Percentiles rank a stretch among this genome's conserved stretches.
phyloP scores from a whole-genome alignment of 495 filamentous ascomycete species.

The Penicillium dipodomyicola region DNA sequence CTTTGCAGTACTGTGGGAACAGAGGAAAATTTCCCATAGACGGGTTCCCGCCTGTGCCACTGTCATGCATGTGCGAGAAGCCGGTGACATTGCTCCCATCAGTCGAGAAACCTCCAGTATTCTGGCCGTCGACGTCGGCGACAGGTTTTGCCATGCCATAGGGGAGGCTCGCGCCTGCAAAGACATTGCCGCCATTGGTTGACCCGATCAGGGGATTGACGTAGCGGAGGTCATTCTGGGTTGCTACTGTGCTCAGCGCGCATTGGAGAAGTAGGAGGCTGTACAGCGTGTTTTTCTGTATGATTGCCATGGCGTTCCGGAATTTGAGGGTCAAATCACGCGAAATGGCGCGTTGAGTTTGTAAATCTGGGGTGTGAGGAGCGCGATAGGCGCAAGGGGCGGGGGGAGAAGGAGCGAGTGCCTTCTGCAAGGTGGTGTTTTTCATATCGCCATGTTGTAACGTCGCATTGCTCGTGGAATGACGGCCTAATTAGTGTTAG shows the following conservation, averaged over 20 bases:
- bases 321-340: neutral
- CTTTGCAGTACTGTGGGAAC: constrained; percentile 63
- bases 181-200: constrained; percentile 63
- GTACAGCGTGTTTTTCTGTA: neutral
- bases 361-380: neutral
- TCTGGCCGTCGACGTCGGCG: constrained; percentile 63
- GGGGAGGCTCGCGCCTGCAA: constrained; percentile 69
- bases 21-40: constrained; percentile 71
- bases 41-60: constrained; percentile 64
- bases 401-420: neutral
- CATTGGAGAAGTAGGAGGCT: constrained; percentile 8
- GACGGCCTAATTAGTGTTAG: constrained; percentile 5
- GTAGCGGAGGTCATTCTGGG: constrained; percentile 28
- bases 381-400: neutral
- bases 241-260: constrained; percentile 7
- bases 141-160: constrained; percentile 75
- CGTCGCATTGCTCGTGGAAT: constrained; percentile 12
- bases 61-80: constrained; percentile 66
- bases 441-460: neutral
- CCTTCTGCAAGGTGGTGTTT: constrained; percentile 1
- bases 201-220: constrained; percentile 56
- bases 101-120: constrained; percentile 69
- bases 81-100: constrained; percentile 61
- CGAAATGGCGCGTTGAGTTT: neutral
- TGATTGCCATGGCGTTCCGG: constrained; percentile 1